Evolutionary conservation across 108 stramenopile species (phyloP).

Genomic region (Cyclotella baltica): DNA sequence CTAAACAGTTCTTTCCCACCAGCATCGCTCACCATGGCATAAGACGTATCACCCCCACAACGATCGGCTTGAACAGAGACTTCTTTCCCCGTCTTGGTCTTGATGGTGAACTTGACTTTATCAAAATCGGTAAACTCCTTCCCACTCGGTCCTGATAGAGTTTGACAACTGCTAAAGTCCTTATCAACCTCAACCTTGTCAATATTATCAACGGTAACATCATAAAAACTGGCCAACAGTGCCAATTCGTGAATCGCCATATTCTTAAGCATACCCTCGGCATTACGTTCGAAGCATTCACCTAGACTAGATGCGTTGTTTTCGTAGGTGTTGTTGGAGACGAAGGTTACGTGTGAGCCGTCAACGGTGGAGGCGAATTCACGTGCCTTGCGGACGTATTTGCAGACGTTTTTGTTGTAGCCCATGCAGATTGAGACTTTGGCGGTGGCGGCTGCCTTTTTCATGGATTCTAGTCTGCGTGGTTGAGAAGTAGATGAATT

Average conservation of each 20-base stretch:
- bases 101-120: conserved; percentile 95
- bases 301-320: conserved; percentile 78
- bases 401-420: conserved; percentile 96
- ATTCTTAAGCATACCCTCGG: conserved; percentile 95
- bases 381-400: conserved; percentile 83
- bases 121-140: conserved; percentile 92
- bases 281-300: conserved; percentile 94
- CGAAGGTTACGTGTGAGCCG: conserved; percentile 86
- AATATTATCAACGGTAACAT: conserved; percentile 89
- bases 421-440: conserved; percentile 92
- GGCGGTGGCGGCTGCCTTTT: conserved; percentile 69
- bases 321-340: conserved; percentile 94
- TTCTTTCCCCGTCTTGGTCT: conserved; percentile 88
- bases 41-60: conserved; percentile 88
- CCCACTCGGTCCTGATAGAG: conserved; percentile 84
- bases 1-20: conserved; percentile 84
- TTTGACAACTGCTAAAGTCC: conserved; percentile 83
- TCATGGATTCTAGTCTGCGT: conserved; percentile 86
- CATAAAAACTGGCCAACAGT: conserved; percentile 87
- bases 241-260: conserved; percentile 96
- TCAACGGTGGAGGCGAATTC: conserved; percentile 65
- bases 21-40: conserved; percentile 75
- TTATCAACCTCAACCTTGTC: conserved; percentile 84
- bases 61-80: conserved; percentile 92
- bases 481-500: too few relatives aligned